Base-by-base conservation (phyloP, 2,329 filamentous ascomycete genomes). In the Aurifilum marmelostoma region DNA sequence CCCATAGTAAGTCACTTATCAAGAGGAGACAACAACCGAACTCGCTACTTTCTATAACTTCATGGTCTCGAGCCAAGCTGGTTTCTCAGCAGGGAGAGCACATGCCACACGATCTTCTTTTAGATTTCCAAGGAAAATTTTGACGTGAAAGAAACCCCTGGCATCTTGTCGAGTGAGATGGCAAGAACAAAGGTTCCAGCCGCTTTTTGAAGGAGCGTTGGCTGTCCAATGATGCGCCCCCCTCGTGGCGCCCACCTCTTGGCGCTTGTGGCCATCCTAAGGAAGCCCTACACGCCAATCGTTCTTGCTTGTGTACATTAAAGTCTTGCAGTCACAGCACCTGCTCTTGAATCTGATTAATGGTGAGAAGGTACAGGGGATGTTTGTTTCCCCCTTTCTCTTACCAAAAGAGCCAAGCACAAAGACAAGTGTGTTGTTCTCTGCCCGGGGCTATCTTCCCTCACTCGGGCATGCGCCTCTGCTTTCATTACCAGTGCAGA, bases 221-320 rank as follows among this genome's bases (percentile, higher is more conserved):
- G 24, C 11, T 1, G 52, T 56, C 52, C 52, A 56, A 56, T 56
- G 52, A 32, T 16, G 6, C 29, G 52, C 29, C n/a, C 18, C n/a
- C 18, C 34, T 62, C 37, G 18, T 62, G 37, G 29, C 59, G 59
- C 59, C 59, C n/a, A 43, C 59, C 7, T 41, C 37, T 37, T 62
- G 59, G 59, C 59, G 59, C 59, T 62, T 62, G n/a, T n/a, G 43
- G 43, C 43, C 21, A 32, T 14, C 56, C 24, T 24, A 21, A 62
- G 43, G 59, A 9, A 62, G 59, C 59, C 37, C 37, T 62, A 14
- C 16, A 18, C 29, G n/a, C 59, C 59, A 62, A 62, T 62, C 59
- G 56, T 59, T 59, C 56, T 29, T 59, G n/a, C 56, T 59, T 24
- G 18, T 21, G 18, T 18, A 59, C 32, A 3, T 24, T 32, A 4